A percentile compares a stretch with the other conserved stretches of the same genome.
Conservation (phyloP, 768 basidiomycete genomes). For the Suillus discolor region DNA sequence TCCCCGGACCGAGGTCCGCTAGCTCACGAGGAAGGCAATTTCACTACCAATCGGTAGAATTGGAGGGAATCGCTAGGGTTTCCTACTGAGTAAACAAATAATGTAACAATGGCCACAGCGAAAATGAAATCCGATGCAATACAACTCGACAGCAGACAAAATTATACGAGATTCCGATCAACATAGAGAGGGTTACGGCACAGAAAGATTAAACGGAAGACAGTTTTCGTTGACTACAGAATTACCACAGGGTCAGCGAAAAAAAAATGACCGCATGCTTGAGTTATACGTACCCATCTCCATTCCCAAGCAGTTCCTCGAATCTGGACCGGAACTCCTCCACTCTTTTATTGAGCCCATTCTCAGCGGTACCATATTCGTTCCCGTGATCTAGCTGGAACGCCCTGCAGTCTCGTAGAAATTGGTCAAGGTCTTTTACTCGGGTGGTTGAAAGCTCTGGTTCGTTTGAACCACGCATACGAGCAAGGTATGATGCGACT, state of each 20-base stretch:
- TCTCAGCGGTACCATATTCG: constrained; percentile 18
- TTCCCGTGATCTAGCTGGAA: constrained; percentile 35
- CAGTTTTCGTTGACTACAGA: neutral
- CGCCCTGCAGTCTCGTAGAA: constrained; percentile 35
- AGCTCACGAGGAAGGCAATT: neutral
- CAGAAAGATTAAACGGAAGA: neutral
- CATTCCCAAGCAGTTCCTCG: constrained; percentile 37
- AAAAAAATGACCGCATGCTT: neutral
- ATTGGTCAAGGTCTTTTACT: constrained; percentile 35
- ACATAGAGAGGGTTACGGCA: neutral
- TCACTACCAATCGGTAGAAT: neutral
- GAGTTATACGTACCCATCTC: constrained; percentile 8
- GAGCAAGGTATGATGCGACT: constrained; percentile 43
- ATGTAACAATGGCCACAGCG: neutral
- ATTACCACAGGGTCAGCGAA: neutral
- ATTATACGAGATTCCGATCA: neutral
- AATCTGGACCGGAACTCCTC: constrained; percentile 34
- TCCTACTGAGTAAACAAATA: constrained; percentile 29
- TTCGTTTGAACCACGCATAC: constrained; percentile 39
- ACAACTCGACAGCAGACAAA: neutral
- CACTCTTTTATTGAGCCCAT: constrained; percentile 12
- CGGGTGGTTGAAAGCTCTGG: constrained; percentile 34
- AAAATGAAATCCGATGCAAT: neutral
- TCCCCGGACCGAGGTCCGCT: neutral
- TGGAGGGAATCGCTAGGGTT: neutral